Conservation (phyloP, 768 basidiomycete genomes). For the Antrodiella citrinella region DNA sequence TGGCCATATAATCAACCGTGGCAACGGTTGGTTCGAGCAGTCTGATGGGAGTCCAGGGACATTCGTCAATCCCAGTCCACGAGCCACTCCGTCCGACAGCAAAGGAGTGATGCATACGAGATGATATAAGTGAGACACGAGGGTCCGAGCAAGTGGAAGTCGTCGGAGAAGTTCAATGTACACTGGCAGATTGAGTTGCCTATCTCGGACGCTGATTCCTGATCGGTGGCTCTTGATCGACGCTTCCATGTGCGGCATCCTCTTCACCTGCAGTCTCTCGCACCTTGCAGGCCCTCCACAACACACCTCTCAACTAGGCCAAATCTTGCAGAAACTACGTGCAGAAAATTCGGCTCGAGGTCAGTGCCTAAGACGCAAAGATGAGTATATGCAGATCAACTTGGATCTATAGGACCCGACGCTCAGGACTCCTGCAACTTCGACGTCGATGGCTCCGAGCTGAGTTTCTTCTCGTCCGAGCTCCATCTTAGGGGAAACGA, state of each 20-base stretch:
- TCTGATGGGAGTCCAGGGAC: no score
- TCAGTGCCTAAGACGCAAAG: slow-evolving; percentile 20
- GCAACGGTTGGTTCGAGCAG: no score
- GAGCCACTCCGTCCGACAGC: no score
- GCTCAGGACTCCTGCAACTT: slow-evolving; percentile 32
- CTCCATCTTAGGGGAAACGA: slow-evolving; percentile 58
- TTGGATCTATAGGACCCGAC: slow-evolving; percentile 52
- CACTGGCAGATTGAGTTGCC: no score
- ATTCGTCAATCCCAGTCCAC: no score
- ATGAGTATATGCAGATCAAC: background rate
- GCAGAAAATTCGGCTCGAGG: slow-evolving; percentile 53
- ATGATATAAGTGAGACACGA: no score
- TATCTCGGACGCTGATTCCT: no score
- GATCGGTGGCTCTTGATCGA: background rate
- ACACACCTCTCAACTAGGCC: slow-evolving; percentile 13
- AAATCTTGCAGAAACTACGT: slow-evolving; percentile 29
- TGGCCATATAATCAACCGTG: no score
- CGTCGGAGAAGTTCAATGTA: no score
- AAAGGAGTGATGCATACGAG: no score
- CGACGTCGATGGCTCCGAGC: slow-evolving; percentile 16
- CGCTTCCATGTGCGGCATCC: slow-evolving; percentile 61
- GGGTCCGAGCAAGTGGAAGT: no score
- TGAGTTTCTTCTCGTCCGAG: slow-evolving; percentile 68
- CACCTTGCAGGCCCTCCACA: slow-evolving; percentile 4
- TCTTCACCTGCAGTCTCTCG: slow-evolving; percentile 33